These are phyloP conservation scores for Neoascochyta sp. DNA, from an alignment of 2,329 filamentous ascomycete species.

Conservation along the genomic window DNA sequence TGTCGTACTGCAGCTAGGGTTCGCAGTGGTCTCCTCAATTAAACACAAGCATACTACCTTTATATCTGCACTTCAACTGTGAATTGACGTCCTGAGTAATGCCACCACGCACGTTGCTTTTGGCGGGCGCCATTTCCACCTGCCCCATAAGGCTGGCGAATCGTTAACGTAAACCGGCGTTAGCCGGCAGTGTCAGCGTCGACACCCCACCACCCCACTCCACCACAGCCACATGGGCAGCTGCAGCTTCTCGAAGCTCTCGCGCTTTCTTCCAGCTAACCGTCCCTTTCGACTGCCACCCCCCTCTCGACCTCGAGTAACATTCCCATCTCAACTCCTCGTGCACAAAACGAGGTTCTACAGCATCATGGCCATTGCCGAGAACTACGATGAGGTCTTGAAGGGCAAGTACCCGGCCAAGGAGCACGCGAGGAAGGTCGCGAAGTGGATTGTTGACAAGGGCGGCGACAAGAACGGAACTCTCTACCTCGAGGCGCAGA, in stretches of 20 bases:
- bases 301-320: no score
- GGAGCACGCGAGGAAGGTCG: conserved; percentile 78
- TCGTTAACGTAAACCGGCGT: conserved; percentile 12
- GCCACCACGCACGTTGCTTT: conserved; percentile 1
- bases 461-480: conserved; percentile 64
- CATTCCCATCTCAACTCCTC: no score
- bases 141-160: conserved; percentile 15
- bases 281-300: no score
- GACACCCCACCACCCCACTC: conserved; percentile 26
- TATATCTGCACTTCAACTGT: no score
- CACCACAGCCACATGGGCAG: conserved; percentile 14
- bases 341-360: no score
- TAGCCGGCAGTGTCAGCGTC: conserved; percentile 20
- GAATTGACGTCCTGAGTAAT: no score
- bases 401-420: conserved; percentile 75
- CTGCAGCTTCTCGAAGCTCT: conserved; percentile 13
- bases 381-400: conserved; percentile 42
- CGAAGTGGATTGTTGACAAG: conserved; percentile 66
- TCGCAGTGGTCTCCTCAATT: no score
- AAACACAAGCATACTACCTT: no score
- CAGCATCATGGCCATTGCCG: conserved; percentile 28
- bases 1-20: no score
- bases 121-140: no score
- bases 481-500: conserved; percentile 84
- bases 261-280: conserved; percentile 8